Percentiles rank a stretch among this genome's conserved stretches.
These are phyloP conservation scores for Saccharomycopsis javanensis DNA, from an alignment of 805 yeast genomes.

Conservation along the genomic window DNA sequence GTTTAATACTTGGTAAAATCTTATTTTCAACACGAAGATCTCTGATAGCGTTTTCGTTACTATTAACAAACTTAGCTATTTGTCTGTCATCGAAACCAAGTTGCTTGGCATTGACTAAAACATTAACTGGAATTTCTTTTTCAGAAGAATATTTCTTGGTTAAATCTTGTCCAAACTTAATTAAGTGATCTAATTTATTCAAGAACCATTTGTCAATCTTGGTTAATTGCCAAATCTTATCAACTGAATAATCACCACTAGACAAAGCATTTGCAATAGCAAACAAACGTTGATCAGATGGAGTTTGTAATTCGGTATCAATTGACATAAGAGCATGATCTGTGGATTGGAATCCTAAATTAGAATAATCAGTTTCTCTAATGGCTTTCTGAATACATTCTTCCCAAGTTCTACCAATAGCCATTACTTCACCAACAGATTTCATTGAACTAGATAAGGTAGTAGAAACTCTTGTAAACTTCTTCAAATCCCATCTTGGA, in stretches of 20 bases:
- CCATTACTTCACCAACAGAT: constrained; percentile 98
- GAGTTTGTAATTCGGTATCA: constrained; percentile 88
- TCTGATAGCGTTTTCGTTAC: constrained; percentile 90
- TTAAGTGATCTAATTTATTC: constrained; percentile 70
- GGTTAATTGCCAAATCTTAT: constrained; percentile 83
- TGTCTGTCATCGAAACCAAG: constrained; percentile 96
- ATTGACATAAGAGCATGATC: constrained; percentile 75
- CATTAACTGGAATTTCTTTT: constrained; percentile 51
- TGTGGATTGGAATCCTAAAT: constrained; percentile 85
- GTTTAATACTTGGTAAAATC: constrained; percentile 85
- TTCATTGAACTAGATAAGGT: constrained; percentile 90
- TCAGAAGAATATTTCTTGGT: constrained; percentile 41
- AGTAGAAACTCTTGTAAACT: constrained; percentile 86
- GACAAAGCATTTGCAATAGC: constrained; percentile 93
- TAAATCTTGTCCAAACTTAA: constrained; percentile 58
- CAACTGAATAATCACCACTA: constrained; percentile 74
- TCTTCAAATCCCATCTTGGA: constrained; percentile 98
- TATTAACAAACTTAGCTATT: constrained; percentile 76
- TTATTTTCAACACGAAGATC: constrained; percentile 80
- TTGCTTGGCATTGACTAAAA: constrained; percentile 83
- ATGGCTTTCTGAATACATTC: constrained; percentile 98
- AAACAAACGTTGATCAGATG: constrained; percentile 93
- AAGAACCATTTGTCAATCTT: constrained; percentile 95
- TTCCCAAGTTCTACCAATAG: constrained; percentile 94
- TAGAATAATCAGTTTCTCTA: constrained; percentile 91